Conservation (phyloP, 106 monocot genomes). For the Posidonia australis region DNA sequence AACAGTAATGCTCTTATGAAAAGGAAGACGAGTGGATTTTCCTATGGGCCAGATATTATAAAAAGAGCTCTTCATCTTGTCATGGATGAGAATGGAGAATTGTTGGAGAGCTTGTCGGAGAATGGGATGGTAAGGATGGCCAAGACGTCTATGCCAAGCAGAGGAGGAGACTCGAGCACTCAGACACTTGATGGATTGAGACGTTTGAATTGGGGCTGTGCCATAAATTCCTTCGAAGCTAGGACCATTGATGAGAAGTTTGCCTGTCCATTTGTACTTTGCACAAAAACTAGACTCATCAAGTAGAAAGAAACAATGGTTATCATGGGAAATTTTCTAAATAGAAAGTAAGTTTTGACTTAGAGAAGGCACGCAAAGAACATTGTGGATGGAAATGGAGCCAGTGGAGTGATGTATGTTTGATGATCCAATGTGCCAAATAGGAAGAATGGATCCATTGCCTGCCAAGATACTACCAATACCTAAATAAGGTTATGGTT, state of each 20-base stretch:
- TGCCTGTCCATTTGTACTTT: background rate
- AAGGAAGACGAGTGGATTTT: background rate
- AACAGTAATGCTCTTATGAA: background rate
- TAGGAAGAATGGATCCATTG: no score
- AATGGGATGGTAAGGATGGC: background rate
- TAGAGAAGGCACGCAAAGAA: background rate
- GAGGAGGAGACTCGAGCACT: background rate
- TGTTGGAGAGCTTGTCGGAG: background rate
- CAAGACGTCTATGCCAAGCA: no score
- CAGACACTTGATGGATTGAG: no score
- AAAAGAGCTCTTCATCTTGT: no score
- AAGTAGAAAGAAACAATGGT: background rate
- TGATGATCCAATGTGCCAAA: no score
- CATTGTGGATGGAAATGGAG: no score
- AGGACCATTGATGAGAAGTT: background rate
- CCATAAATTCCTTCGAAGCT: background rate
- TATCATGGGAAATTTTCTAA: background rate
- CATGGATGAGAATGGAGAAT: background rate
- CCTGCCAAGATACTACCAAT: no score
- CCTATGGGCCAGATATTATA: background rate
- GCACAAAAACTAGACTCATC: background rate
- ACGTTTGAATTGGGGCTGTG: no score
- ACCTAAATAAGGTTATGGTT: no score
- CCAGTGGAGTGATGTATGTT: no score
- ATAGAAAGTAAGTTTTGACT: background rate